phyloP scores from a whole-genome alignment of 768 basidiomycete species.

The Punctularia strigosozonata region DNA sequence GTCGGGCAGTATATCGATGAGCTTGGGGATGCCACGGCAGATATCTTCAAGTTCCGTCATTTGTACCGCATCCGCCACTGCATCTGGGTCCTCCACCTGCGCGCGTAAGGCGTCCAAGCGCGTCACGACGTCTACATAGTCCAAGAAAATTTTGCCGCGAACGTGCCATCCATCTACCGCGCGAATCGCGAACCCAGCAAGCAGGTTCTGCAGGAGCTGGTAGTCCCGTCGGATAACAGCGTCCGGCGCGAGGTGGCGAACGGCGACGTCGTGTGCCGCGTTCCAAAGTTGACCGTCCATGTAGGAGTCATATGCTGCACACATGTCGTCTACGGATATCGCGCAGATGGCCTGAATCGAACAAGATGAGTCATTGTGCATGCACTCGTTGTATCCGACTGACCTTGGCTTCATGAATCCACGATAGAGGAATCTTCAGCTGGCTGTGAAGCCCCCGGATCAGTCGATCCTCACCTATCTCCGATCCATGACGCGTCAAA shows the following conservation, averaged over 20 bases:
- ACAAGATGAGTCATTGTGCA: slow-evolving; percentile 1
- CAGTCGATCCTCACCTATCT: slow-evolving; percentile 61
- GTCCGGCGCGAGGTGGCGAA: slow-evolving; percentile 81
- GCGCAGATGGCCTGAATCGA: slow-evolving; percentile 50
- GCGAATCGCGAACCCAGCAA: slow-evolving; percentile 48
- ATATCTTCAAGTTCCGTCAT: slow-evolving; percentile 49
- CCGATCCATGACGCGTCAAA: slow-evolving; percentile 56
- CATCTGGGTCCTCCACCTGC: slow-evolving; percentile 25
- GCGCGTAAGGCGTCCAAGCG: slow-evolving; percentile 45
- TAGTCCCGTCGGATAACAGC: slow-evolving; percentile 52
- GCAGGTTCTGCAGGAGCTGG: slow-evolving; percentile 55
- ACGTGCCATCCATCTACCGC: slow-evolving; percentile 68
- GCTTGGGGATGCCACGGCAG: slow-evolving; percentile 43
- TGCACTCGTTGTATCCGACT: slow-evolving; percentile 6
- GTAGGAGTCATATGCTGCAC: slow-evolving; percentile 68
- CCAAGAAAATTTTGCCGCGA: slow-evolving; percentile 71
- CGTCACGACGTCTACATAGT: slow-evolving; percentile 52
- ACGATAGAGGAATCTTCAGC: slow-evolving; percentile 69
- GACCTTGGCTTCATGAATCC: slow-evolving; percentile 90
- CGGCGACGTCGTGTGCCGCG: slow-evolving; percentile 74
- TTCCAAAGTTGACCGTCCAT: slow-evolving; percentile 57
- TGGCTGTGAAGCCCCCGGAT: slow-evolving; percentile 60
- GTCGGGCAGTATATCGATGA: slow-evolving; percentile 60
- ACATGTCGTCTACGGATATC: slow-evolving; percentile 47
- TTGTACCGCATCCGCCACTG: slow-evolving; percentile 33